These are phyloP conservation scores for Xylaria palmicola DNA, from an alignment of 495 filamentous ascomycete species.

Conservation along the genomic window DNA sequence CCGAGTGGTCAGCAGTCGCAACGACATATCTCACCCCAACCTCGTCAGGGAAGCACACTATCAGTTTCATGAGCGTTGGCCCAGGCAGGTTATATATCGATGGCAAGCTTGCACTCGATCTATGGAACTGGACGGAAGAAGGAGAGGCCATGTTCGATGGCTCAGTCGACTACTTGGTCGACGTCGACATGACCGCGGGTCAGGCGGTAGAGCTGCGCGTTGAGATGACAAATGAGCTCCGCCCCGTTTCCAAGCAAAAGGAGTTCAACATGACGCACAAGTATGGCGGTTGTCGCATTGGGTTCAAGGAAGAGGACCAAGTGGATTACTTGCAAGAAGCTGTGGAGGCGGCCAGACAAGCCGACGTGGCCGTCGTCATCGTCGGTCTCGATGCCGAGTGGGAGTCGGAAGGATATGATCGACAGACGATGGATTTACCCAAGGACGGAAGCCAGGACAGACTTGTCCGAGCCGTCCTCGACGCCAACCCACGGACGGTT, in stretches of 20 bases:
- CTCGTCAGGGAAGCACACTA: slow-evolving; percentile 63
- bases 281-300: slow-evolving; percentile 76
- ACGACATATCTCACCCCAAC: slow-evolving; percentile 55
- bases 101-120: slow-evolving; percentile 69
- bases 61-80: slow-evolving; percentile 75
- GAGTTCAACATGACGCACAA: slow-evolving; percentile 53
- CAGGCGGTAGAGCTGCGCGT: slow-evolving; percentile 50
- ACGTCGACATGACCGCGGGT: slow-evolving; percentile 51
- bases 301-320: slow-evolving; percentile 66
- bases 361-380: slow-evolving; percentile 75
- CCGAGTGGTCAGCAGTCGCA: slow-evolving; percentile 59
- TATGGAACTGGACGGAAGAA: slow-evolving; percentile 67
- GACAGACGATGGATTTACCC: slow-evolving; percentile 80
- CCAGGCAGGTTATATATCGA: slow-evolving; percentile 69
- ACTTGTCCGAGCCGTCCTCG: slow-evolving; percentile 66
- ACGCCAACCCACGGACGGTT: slow-evolving; percentile 70
- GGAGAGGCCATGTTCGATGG: slow-evolving; percentile 63
- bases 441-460: slow-evolving; percentile 68
- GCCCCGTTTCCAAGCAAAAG: slow-evolving; percentile 52
- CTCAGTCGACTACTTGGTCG: slow-evolving; percentile 54
- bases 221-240: slow-evolving; percentile 62
- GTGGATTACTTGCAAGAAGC: slow-evolving; percentile 72
- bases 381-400: slow-evolving; percentile 82
- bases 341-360: slow-evolving; percentile 61
- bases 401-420: slow-evolving; percentile 86